phyloP scores from a whole-genome alignment of 83 land plant species.

The Larix sibirica region DNA sequence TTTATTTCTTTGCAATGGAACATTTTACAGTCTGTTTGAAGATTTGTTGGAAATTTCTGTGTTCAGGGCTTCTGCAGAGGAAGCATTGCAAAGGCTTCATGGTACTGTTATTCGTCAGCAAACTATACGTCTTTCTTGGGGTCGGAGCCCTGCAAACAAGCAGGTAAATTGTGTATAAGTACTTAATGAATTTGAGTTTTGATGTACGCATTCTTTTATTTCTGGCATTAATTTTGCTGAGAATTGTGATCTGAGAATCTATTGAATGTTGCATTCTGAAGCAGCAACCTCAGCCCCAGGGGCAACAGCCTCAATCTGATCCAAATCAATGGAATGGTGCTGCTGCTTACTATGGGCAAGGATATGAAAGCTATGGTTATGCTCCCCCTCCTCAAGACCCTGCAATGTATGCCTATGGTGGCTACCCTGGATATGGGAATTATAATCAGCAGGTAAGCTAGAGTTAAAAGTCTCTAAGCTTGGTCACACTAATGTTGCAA shows the following conservation, averaged over 20 bases:
- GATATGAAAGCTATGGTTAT: slow-evolving; percentile 52
- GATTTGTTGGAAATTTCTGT: not conserved
- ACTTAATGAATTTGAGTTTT: too few relatives aligned
- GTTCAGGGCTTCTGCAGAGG: slow-evolving; percentile 64
- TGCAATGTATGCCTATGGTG: slow-evolving; percentile 51
- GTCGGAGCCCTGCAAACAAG: slow-evolving; percentile 75
- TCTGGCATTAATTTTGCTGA: not conserved
- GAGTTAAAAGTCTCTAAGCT: not conserved
- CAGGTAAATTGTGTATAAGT: slow-evolving; percentile 40
- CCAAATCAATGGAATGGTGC: slow-evolving; percentile 59
- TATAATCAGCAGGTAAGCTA: slow-evolving; percentile 69
- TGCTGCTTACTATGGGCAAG: slow-evolving; percentile 46
- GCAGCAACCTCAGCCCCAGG: slow-evolving; percentile 12
- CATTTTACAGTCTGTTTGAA: not conserved
- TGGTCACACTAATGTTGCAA: not conserved
- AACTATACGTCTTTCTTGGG: slow-evolving; percentile 75
- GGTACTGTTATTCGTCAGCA: slow-evolving; percentile 63
- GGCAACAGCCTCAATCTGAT: slow-evolving; percentile 34
- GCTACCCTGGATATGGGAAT: slow-evolving; percentile 52
- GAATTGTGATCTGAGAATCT: not conserved
- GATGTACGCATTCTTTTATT: not conserved
- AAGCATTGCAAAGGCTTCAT: slow-evolving; percentile 53
- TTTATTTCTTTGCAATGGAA: not conserved
- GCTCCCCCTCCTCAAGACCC: slow-evolving; percentile 47
- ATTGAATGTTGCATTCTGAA: not conserved